phyloP scores from a whole-genome alignment of 179 eudicot genomes.

The Beta corolliflora region DNA sequence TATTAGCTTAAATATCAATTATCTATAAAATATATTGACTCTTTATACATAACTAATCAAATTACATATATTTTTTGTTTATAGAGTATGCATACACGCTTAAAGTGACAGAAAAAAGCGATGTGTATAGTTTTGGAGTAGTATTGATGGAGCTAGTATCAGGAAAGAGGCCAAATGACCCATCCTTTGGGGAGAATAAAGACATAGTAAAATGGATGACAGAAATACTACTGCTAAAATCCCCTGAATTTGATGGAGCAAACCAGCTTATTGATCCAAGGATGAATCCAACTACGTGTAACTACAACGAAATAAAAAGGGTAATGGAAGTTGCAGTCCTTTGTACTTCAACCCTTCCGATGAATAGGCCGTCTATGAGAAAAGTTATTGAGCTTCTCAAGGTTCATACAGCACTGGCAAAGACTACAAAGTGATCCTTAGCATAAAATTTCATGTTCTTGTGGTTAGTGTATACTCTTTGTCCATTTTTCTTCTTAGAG shows the following conservation, averaged over 20 bases:
- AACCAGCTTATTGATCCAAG: constrained; percentile 45
- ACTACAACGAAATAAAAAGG: constrained; percentile 38
- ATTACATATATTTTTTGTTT: neutral
- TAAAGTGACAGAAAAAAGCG: constrained; percentile 74
- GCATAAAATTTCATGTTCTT: neutral
- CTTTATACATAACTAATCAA: too few relatives aligned
- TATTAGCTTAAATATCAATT: too few relatives aligned
- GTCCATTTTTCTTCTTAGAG: neutral
- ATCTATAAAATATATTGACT: too few relatives aligned
- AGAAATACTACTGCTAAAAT: constrained; percentile 31
- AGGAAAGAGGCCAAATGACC: constrained; percentile 61
- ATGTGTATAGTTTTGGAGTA: constrained; percentile 69
- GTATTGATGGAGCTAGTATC: constrained; percentile 62
- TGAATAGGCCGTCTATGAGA: constrained; percentile 70
- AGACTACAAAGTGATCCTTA: neutral
- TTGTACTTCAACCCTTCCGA: constrained; percentile 51
- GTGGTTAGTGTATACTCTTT: neutral
- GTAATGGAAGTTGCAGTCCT: constrained; percentile 55
- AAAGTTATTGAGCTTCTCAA: constrained; percentile 60
- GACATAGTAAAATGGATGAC: constrained; percentile 62
- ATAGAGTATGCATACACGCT: constrained; percentile 74
- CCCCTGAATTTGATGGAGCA: constrained; percentile 24
- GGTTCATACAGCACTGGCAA: neutral
- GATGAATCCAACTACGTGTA: constrained; percentile 36
- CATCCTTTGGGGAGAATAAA: constrained; percentile 55